Conservation (phyloP, 2,329 filamentous ascomycete species). For the Hymenoscyphus occultus region DNA sequence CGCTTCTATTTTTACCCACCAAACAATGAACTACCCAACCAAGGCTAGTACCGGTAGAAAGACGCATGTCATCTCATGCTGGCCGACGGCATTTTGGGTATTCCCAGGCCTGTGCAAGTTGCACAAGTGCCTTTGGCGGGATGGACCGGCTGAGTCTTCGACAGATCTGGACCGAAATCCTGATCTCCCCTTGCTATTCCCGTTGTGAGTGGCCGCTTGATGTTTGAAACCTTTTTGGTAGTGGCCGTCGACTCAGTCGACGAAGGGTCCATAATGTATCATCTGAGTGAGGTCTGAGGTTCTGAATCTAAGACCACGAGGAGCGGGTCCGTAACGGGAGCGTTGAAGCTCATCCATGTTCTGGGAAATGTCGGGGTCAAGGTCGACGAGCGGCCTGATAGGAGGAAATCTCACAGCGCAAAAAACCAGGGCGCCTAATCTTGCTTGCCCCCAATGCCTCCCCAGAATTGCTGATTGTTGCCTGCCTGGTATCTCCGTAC, state of each 20-base stretch:
- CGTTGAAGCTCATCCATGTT: not conserved
- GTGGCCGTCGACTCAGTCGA: not conserved
- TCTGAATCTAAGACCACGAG: not conserved
- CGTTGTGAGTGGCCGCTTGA: not conserved
- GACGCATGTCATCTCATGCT: constrained; percentile 2
- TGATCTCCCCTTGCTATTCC: not conserved
- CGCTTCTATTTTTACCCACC: constrained; percentile 1
- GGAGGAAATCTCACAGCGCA: constrained; percentile 19
- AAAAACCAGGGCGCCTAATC: constrained; percentile 27
- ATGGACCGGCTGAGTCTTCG: not conserved
- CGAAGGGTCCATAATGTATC: not conserved
- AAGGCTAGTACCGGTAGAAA: not conserved
- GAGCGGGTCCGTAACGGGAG: constrained; percentile 2
- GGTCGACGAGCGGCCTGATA: constrained; percentile 19
- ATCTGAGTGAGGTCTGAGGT: not conserved
- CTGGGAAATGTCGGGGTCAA: constrained; percentile 7
- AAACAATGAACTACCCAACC: not conserved
- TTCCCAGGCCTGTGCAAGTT: not conserved
- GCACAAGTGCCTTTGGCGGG: not conserved
- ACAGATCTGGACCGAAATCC: not conserved
- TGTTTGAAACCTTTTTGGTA: not conserved
- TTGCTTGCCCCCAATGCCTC: constrained; percentile 10
- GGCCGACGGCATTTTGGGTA: not conserved
- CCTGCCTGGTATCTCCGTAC: not conserved
- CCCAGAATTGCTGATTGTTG: not conserved